Evolutionary conservation across 2,329 filamentous ascomycete species (phyloP), one percentile per base, ranked within the genome.

Genomic region (Paracoccidioides lutzii): DNA sequence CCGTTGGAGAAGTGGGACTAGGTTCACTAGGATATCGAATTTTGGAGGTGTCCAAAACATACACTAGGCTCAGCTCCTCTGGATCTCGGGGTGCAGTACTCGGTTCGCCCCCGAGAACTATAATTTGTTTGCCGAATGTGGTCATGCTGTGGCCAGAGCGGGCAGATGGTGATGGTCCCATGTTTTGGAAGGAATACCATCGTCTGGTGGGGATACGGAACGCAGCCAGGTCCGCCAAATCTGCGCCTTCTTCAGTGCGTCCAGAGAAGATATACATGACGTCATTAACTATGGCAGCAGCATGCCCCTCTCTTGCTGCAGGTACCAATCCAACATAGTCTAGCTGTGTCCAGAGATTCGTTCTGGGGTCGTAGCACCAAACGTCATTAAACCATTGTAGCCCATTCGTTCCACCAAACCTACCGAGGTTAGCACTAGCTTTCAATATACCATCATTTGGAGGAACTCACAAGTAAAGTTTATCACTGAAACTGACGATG

Each of bases 151-250:
- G 93, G 1, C 93, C 93, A 14, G 91, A 97, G 58, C 93, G 81
- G 37, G 93, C 84, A 3, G 90, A 96, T 0, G 93, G 93, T 0
- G 90, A 94, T 3, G 90, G 90, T 0, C 93, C 93, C 93, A 98
- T 98, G 67, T 98, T 98, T 67, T 98, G 93, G 72, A 98, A 98
- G 40, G 93, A 98, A 70, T 97, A 98, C 93, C 93, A 98, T 58
- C 93, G 82, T 61, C 88, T 84, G 9, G 90, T 90, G 0, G 85
- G 82, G 63, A 88, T 88, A 52, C 83, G 79, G 70, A 88, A 88
- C 8, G 93, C 93, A 2, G 93, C 91, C 45, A 98, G 78, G 70
- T 98, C 93, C 38, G 91, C 93, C 3, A 98, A 76, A 68, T 98
- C 93, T 33, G 84, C 82, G 1, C 93, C 93, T 63, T 97, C 90